These are phyloP conservation scores for Raffaelea deltoideospora DNA, from an alignment of 2,329 filamentous ascomycete genomes.

Conservation along the genomic window DNA sequence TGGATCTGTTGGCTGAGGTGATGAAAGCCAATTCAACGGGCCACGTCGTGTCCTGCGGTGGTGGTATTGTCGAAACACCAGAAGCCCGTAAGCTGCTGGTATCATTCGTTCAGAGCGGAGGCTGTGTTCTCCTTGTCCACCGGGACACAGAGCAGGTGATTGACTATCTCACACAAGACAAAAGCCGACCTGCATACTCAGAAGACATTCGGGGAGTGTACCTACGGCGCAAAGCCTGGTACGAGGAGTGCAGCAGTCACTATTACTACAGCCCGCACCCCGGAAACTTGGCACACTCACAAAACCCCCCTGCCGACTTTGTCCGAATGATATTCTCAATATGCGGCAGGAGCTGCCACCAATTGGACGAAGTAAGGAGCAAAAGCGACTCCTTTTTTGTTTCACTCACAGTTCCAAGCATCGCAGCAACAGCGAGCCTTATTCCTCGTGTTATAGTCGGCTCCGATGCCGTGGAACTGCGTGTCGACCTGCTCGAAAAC, in stretches of 20 bases:
- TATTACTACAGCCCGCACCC: conserved; percentile 73
- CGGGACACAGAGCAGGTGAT: conserved; percentile 79
- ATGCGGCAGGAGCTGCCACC: conserved; percentile 45
- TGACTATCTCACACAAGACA: conserved; percentile 75
- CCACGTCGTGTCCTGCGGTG: conserved; percentile 83
- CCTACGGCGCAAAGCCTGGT: conserved; percentile 76
- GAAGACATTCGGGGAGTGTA: conserved; percentile 90
- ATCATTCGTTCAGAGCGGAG: conserved; percentile 58
- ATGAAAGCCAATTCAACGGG: conserved; percentile 61
- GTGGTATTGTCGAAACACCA: conserved; percentile 77
- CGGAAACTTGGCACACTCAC: conserved; percentile 20
- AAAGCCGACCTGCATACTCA: conserved; percentile 80
- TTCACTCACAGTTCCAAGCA: conserved; percentile 67
- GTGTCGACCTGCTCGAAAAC: conserved; percentile 80
- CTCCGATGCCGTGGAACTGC: conserved; percentile 81
- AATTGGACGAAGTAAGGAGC: conserved; percentile 38
- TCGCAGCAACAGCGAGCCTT: conserved; percentile 46
- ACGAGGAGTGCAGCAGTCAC: conserved; percentile 83
- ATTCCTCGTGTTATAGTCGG: conserved; percentile 65
- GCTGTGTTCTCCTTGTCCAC: conserved; percentile 75
- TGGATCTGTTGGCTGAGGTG: conserved; percentile 56
- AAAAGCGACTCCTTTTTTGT: conserved; percentile 82
- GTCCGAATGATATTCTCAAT: conserved; percentile 56
- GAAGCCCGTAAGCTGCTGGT: conserved; percentile 63
- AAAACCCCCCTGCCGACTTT: conserved; percentile 50